Conservation (phyloP, 345 rosid genomes). For the Angophora floribunda region DNA sequence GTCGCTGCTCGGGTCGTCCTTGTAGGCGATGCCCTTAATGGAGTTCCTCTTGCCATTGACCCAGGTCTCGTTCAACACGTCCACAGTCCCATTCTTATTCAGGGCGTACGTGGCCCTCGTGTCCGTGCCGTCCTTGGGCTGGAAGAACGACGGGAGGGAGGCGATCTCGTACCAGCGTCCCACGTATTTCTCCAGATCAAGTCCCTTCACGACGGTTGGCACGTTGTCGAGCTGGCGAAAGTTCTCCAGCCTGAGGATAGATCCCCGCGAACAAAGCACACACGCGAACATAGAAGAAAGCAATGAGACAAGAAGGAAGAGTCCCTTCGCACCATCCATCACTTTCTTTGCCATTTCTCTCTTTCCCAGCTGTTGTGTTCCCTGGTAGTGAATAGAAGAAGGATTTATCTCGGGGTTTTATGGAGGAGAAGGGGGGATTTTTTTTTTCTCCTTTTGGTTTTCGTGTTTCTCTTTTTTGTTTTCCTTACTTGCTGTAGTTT, state of each 20-base stretch:
- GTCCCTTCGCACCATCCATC: constrained; percentile 62
- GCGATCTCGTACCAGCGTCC: constrained; percentile 95
- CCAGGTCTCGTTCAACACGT: constrained; percentile 78
- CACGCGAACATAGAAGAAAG: too few relatives aligned
- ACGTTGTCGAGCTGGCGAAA: too few relatives aligned
- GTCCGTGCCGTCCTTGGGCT: constrained; percentile 55
- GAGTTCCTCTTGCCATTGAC: constrained; percentile 43
- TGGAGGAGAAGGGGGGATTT: too few relatives aligned
- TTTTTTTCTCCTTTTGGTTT: too few relatives aligned
- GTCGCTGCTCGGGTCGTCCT: constrained; percentile 57
- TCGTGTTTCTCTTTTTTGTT: too few relatives aligned
- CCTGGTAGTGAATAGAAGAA: too few relatives aligned
- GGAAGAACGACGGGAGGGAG: constrained; percentile 54
- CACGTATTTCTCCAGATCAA: constrained; percentile 56
- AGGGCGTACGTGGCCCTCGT: constrained; percentile 73
- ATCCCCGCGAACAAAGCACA: too few relatives aligned
- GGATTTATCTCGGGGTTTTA: too few relatives aligned
- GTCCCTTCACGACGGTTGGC: too few relatives aligned
- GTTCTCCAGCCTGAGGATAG: too few relatives aligned
- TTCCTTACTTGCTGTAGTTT: too few relatives aligned
- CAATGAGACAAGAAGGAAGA: not conserved
- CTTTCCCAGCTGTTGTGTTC: not conserved
- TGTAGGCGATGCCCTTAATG: constrained; percentile 63
- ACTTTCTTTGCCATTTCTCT: constrained; percentile 26
- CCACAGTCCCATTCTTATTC: constrained; percentile 58